phyloP scores from a whole-genome alignment of 106 monocot genomes.

The Allium fistulosum region DNA sequence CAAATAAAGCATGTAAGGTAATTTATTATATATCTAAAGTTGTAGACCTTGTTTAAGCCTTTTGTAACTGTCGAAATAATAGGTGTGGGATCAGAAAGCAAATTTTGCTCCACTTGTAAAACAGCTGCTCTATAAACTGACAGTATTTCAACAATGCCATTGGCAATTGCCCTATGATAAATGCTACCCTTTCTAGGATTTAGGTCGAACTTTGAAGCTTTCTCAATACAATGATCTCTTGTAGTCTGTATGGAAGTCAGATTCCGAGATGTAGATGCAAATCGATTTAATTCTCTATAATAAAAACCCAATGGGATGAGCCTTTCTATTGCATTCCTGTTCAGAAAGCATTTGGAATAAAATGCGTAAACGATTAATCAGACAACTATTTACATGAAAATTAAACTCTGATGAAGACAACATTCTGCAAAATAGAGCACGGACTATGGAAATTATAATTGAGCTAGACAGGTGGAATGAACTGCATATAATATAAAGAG shows the following conservation, averaged over 20 bases:
- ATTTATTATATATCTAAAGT: no score
- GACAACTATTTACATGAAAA: neutral
- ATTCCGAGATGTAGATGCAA: constrained; percentile 62
- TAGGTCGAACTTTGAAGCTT: constrained; percentile 8
- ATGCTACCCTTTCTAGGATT: constrained; percentile 39
- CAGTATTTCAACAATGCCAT: constrained; percentile 90
- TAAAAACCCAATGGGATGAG: constrained; percentile 88
- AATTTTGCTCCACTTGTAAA: constrained; percentile 91
- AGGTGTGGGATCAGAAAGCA: constrained; percentile 81
- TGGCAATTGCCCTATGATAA: constrained; percentile 89
- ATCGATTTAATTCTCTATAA: constrained; percentile 80
- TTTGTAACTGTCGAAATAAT: constrained; percentile 78
- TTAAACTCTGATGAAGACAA: no score
- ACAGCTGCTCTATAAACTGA: constrained; percentile 85
- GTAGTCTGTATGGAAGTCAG: constrained; percentile 45
- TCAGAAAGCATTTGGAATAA: constrained; percentile 4
- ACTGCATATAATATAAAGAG: no score
- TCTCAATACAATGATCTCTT: constrained; percentile 6
- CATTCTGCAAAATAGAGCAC: no score
- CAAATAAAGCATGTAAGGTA: neutral
- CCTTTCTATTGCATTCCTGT: constrained; percentile 73
- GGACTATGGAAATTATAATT: no score
- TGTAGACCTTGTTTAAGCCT: constrained; percentile 74
- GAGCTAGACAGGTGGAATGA: no score
- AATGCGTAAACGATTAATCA: neutral